Evolutionary conservation across 257 asterid genomes (phyloP), one percentile per base, ranked within the genome.

Genomic region (Solanum appendiculatum): DNA sequence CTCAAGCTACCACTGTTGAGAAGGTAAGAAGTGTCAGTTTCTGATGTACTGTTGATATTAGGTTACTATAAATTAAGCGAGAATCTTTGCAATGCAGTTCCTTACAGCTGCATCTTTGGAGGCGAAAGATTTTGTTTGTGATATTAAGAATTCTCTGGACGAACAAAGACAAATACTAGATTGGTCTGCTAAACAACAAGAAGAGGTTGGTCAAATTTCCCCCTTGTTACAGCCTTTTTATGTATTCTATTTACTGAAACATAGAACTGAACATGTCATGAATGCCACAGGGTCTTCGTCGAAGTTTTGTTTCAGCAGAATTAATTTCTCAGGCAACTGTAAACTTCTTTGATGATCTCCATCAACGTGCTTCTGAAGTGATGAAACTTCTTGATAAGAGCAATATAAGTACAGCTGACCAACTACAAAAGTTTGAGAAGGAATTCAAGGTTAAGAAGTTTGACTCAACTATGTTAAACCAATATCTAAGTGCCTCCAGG

Each of bases 321-420:
- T 90, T 84, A 73, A 92, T 94, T 86, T 93, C 98, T 78, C 90
- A 82, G 89, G 98, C 95, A 16, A 95, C 96, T 42, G 92, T 89
- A 68, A 88, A 89, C 39, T 93, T 94, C 88, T 91, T 95, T 83
- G 89, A 92, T 78, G 95, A 93, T 74, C 94, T 95, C 87, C 87
- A 88, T 86, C 73, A 13, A 51, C 93, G 90, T 87, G 93, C 95
- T 91, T 90, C 95, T 73, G 91, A 93, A 89, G 93, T 95, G 34
- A 86, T 93, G 91, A 83, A 88, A 77, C 91, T 88, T 86, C 88
- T 95, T 44, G 96, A 95, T 87, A 92, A 91, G 88, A 92, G 90
- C 89, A 93, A 86, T 86, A 90, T 44, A 14, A 87, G 90, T 85
- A 93, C 92, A 86, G 90, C 91, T 88, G 86, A 88, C 86, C 91